Evolutionary conservation across 2,329 filamentous ascomycete species (phyloP).

Genomic region (Trichoderma aggressivum): DNA sequence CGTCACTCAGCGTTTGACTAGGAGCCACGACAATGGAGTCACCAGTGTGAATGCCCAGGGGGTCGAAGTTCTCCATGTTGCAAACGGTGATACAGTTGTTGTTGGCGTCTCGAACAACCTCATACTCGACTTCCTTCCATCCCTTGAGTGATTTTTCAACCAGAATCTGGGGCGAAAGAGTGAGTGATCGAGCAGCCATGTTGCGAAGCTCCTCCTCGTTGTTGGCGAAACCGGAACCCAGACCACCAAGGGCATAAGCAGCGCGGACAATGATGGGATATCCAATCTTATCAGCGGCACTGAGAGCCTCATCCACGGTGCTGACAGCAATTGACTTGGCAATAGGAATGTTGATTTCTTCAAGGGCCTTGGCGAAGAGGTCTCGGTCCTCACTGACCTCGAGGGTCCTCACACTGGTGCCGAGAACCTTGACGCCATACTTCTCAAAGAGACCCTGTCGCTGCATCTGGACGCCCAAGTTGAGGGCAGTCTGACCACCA

Average conservation of each 20-base stretch:
- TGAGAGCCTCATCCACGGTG: slow-evolving; percentile 87
- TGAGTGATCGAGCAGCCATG: slow-evolving; percentile 87
- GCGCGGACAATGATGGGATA: slow-evolving; percentile 98
- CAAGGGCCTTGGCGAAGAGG: slow-evolving; percentile 89
- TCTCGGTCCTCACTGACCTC: slow-evolving; percentile 96
- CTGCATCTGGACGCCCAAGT: slow-evolving; percentile 96
- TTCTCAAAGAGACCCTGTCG: slow-evolving; percentile 92
- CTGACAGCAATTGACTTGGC: slow-evolving; percentile 91
- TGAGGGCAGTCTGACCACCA: slow-evolving; percentile 94
- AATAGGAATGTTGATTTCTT: slow-evolving; percentile 96
- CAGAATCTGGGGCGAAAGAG: slow-evolving; percentile 90
- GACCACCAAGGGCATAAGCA: slow-evolving; percentile 91
- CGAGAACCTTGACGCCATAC: slow-evolving; percentile 92
- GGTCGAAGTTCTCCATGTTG: slow-evolving; percentile 83
- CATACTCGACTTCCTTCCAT: slow-evolving; percentile 99
- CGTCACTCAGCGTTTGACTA: slow-evolving; percentile 93
- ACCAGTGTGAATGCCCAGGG: slow-evolving; percentile 94
- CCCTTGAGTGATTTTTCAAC: slow-evolving; percentile 98
- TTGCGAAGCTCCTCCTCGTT: slow-evolving; percentile 92
- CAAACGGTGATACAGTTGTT: slow-evolving; percentile 99
- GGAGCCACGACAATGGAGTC: slow-evolving; percentile 98
- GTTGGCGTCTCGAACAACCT: slow-evolving; percentile 92
- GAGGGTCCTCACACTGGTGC: slow-evolving; percentile 89
- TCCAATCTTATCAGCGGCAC: slow-evolving; percentile 80
- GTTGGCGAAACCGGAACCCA: slow-evolving; percentile 93